Percentiles rank a stretch among this genome's conserved stretches.
Conservation (phyloP, 2,329 filamentous ascomycete species). For the Achaetomium macrosporum region DNA sequence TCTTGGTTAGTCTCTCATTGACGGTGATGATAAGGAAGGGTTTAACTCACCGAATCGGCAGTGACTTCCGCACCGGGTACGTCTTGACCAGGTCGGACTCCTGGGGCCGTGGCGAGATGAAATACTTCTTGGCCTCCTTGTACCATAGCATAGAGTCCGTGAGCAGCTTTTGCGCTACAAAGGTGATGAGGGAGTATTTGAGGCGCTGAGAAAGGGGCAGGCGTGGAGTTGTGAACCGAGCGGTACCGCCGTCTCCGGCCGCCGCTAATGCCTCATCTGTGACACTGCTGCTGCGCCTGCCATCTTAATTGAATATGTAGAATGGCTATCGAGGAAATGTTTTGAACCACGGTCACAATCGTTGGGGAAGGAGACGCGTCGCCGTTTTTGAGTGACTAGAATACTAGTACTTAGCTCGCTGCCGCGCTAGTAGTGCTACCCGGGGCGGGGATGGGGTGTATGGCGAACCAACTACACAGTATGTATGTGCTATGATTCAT, state of each 20-base stretch:
- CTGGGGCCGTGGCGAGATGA: background rate
- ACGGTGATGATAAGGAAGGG: background rate
- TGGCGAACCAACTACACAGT: no score
- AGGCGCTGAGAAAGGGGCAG: background rate
- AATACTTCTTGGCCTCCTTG: background rate
- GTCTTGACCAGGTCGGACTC: conserved; percentile 21
- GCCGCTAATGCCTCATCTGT: background rate
- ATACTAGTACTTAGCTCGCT: no score
- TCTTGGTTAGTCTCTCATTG: background rate
- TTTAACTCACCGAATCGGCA: conserved; percentile 17
- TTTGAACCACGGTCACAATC: no score
- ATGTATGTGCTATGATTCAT: no score
- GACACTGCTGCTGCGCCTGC: background rate
- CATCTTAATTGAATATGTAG: background rate
- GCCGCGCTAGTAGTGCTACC: no score
- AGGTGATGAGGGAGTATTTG: background rate
- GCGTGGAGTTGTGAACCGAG: background rate
- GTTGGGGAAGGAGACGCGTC: no score
- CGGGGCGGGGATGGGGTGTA: no score
- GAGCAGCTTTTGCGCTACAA: background rate
- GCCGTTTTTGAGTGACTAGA: no score
- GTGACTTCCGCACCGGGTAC: conserved; percentile 20
- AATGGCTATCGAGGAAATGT: background rate
- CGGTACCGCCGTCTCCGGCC: background rate
- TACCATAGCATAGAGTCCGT: background rate